Evolutionary conservation across 306 rosid genomes (phyloP), one percentile per base, ranked within the genome.

Genomic region (Prunus campanulata): DNA sequence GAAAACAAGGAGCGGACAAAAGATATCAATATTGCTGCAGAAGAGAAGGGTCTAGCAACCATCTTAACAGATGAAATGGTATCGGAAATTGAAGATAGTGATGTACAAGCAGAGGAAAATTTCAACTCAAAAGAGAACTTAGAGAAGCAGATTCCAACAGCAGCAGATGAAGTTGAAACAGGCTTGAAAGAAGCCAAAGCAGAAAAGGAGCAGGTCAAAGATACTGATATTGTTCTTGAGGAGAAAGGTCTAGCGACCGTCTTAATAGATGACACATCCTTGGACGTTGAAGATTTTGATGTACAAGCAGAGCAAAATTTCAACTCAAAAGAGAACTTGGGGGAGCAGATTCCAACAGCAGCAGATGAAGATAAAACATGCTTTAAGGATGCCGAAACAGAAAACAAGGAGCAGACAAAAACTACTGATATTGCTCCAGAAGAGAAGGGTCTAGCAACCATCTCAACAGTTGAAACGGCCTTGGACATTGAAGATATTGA

Each of bases 401-500:
- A 71, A n/a, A 32, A 20, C n/a, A 49, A 29, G 25, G 64, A 71
- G n/a, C 32, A 32, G 50, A 1, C 0, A 16, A 20, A 19, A 19
- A 2, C 3, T 24, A 18, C 16, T 65, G 52, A 71, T 18, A 50
- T 13, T 47, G 61, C 59, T 61, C 64, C 61, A 3, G 74, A 71
- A 57, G 84, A 25, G 60, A 71, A 74, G 18, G 47, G 59, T 46
- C 51, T n/a, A 30, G 69, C 2, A 59, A 57, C 39, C 62, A 19
- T 52, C 54, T 51, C 3, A 11, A 3, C 20, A 9, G 42, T 20
- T 20, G 77, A 57, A 22, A 59, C 39, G 9, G 6, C 2, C 50
- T 59, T 42, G 68, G 29, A 12, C 2, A 7, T 6, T 10, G 65
- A 59, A 32, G 72, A 25, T 56, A 48, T 4, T 12, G 52, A 39